Percentiles rank a stretch among this genome's conserved stretches.
Evolutionary conservation across 2,329 filamentous ascomycete species (phyloP).

Genomic region (Akanthomyces dipterigenus): DNA sequence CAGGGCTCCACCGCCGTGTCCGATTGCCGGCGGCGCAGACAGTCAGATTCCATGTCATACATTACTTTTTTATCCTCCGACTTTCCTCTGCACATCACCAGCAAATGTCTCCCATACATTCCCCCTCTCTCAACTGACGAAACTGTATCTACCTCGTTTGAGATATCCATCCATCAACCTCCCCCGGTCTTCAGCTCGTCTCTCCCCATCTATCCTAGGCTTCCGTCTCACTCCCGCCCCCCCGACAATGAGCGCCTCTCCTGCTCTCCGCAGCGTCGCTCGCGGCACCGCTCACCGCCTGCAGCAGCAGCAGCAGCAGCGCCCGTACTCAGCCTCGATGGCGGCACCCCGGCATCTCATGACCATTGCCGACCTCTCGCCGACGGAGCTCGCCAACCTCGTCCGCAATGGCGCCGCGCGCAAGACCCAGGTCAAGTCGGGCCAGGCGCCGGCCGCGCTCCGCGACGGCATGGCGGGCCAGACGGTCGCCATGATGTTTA

Average conservation of each 20-base stretch:
- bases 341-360: slow-evolving; percentile 71
- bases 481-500: slow-evolving; percentile 94
- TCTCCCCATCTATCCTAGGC: background rate
- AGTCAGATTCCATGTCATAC: slow-evolving; percentile 4
- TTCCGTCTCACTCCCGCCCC: background rate
- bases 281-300: slow-evolving; percentile 1
- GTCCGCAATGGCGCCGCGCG: slow-evolving; percentile 74
- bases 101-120: background rate
- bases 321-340: slow-evolving; percentile 9
- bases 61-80: background rate
- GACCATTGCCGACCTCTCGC: slow-evolving; percentile 79
- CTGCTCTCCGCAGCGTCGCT: background rate
- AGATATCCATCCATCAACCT: background rate
- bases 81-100: background rate
- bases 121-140: background rate
- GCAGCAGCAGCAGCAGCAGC: slow-evolving; percentile 3
- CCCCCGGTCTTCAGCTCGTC: background rate
- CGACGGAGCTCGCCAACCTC: slow-evolving; percentile 71
- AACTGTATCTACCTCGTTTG: background rate
- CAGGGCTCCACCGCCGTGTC: slow-evolving; percentile 2
- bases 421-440: slow-evolving; percentile 71
- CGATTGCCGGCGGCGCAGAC: slow-evolving; percentile 3
- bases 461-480: slow-evolving; percentile 60
- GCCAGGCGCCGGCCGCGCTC: slow-evolving; percentile 47
- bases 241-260: slow-evolving; percentile 1